A percentile compares a stretch with the other conserved stretches of the same genome.
Evolutionary conservation across 176 grass and related monocot species (phyloP).

Genomic region (Triticum dicoccoides): DNA sequence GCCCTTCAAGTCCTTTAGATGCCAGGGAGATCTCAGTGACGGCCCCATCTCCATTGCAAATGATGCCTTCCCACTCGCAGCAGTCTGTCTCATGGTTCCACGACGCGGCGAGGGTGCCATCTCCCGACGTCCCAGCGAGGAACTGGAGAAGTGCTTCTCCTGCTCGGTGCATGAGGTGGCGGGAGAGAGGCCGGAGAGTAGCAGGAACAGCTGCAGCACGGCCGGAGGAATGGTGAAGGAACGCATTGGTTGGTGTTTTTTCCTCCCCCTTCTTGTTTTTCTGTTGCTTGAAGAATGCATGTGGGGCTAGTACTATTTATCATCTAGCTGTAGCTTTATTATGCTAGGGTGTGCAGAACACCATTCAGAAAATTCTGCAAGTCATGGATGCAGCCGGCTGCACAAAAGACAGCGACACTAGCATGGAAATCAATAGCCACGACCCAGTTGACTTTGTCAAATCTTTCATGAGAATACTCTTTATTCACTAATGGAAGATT

Average conservation of each 20-base stretch:
- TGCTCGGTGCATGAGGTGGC: not conserved
- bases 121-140: not conserved
- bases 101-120: not conserved
- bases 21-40: not conserved
- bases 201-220: not conserved
- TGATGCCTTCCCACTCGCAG: slow-evolving; percentile 21
- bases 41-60: not conserved
- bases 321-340: too few species aligned
- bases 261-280: not conserved
- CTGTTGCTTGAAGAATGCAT: not conserved
- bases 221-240: not conserved
- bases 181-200: not conserved
- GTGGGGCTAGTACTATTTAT: not conserved
- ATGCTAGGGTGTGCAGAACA: not conserved
- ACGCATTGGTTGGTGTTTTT: not conserved
- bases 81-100: not conserved
- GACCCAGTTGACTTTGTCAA: too few species aligned
- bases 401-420: not conserved
- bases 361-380: too few species aligned
- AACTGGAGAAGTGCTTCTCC: not conserved
- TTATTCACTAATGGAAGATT: too few species aligned
- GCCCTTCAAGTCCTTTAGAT: not conserved
- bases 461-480: too few species aligned
- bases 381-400: not conserved
- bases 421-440: too few species aligned